Evolutionary conservation across 1,284 basidiomycete species (phyloP).

Genomic region (Heterobasidion parviporum): DNA sequence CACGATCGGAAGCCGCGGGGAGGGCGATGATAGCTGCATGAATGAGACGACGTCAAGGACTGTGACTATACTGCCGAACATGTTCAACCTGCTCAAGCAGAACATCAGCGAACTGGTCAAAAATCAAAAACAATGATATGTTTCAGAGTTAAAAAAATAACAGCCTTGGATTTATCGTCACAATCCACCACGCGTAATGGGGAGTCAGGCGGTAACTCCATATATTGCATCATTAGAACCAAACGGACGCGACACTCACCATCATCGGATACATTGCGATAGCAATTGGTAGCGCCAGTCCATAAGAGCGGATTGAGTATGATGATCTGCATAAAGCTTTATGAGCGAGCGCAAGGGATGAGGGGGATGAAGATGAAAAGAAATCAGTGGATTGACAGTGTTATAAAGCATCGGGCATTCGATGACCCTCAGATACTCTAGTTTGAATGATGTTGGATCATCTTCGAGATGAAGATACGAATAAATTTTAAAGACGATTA

Average conservation of each 20-base stretch:
- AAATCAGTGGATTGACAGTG: conserved; percentile 57
- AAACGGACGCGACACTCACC: conserved; percentile 8
- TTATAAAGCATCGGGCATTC: conserved; percentile 55
- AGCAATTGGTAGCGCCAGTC: too few relatives aligned
- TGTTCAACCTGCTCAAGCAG: too few relatives aligned
- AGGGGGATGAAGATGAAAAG: conserved; percentile 8
- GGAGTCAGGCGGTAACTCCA: conserved; percentile 76
- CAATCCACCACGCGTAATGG: conserved; percentile 24
- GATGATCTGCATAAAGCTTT: not conserved
- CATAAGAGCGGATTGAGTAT: too few relatives aligned
- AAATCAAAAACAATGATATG: not conserved
- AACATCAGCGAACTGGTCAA: not conserved
- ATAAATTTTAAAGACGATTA: conserved; percentile 3
- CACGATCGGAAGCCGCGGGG: too few relatives aligned
- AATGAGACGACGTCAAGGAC: too few relatives aligned
- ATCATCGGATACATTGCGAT: not conserved
- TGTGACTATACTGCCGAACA: too few relatives aligned
- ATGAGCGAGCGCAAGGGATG: not conserved
- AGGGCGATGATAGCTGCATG: too few relatives aligned
- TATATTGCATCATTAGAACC: conserved; percentile 41
- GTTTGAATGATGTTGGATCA: conserved; percentile 71
- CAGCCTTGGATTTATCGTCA: conserved; percentile 76
- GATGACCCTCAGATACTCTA: conserved; percentile 76
- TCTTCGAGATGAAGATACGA: conserved; percentile 26
- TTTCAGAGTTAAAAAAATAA: conserved; percentile 41